Conservation (phyloP, 192 early-diverging fungal genomes). For the Oehlia diaphana region DNA sequence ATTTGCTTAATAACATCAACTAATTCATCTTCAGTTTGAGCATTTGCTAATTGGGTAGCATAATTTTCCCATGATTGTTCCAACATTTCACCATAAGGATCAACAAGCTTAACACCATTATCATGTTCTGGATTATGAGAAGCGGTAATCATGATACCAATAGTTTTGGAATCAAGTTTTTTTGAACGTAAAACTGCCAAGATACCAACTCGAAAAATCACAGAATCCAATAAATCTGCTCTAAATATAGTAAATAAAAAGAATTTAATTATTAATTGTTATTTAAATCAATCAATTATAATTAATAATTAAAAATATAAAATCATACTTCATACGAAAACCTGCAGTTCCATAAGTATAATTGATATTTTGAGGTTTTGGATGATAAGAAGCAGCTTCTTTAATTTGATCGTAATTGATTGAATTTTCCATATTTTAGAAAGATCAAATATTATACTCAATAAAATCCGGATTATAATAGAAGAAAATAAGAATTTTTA, state of each 20-base stretch:
- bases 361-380: constrained; percentile 57
- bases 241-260: constrained; percentile 35
- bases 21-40: constrained; percentile 63
- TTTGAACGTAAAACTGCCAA: constrained; percentile 91
- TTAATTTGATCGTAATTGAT: constrained; percentile 42
- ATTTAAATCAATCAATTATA: too few species aligned
- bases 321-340: constrained; percentile 88
- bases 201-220: constrained; percentile 90
- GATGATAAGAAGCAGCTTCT: constrained; percentile 65
- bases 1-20: constrained; percentile 65
- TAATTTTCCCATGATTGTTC: constrained; percentile 93
- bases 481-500: too few species aligned
- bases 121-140: constrained; percentile 98
- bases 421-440: constrained; percentile 29
- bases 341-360: constrained; percentile 97
- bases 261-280: too few species aligned
- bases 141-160: constrained; percentile 98
- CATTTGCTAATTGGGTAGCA: constrained; percentile 89
- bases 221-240: constrained; percentile 85
- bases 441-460: not conserved
- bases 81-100: constrained; percentile 99
- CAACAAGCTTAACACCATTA: constrained; percentile 98
- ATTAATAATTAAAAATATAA: not conserved
- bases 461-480: not conserved
- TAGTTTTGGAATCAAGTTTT: constrained; percentile 75